Percentiles rank a stretch among this genome's conserved stretches.
phyloP scores from a whole-genome alignment of 352 stramenopile genomes.

The Phytophthora sojae region DNA sequence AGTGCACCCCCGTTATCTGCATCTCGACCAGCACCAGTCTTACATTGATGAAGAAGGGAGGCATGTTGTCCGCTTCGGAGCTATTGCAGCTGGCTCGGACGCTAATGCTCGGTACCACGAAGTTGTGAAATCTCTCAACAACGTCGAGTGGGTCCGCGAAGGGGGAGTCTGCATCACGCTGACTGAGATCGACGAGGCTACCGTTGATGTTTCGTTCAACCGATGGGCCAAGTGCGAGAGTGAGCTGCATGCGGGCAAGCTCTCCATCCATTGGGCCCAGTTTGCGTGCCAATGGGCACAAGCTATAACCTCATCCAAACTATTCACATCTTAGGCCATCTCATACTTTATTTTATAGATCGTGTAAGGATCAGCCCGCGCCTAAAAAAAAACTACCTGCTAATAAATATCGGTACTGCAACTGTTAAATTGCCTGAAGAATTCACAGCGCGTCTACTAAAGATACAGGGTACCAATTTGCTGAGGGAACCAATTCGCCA shows the following conservation, averaged over 20 bases:
- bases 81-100: constrained; percentile 24
- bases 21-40: constrained; percentile 14
- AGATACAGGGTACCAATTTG: no score
- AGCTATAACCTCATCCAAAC: background rate
- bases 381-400: no score
- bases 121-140: constrained; percentile 8
- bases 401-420: no score
- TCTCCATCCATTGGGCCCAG: constrained; percentile 50
- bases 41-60: constrained; percentile 1
- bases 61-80: constrained; percentile 8
- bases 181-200: constrained; percentile 24
- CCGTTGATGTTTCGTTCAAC: constrained; percentile 31
- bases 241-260: constrained; percentile 43
- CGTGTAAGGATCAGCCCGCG: no score
- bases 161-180: constrained; percentile 25
- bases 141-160: constrained; percentile 31
- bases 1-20: constrained; percentile 27
- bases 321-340: background rate
- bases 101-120: constrained; percentile 23
- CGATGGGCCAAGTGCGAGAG: constrained; percentile 31
- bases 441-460: no score
- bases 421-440: no score
- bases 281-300: constrained; percentile 19
- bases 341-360: no score
- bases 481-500: no score